Evolutionary conservation across 805 yeast genomes (phyloP), one percentile per base, ranked within the genome.

Genomic region (Teunomyces cretensis): DNA sequence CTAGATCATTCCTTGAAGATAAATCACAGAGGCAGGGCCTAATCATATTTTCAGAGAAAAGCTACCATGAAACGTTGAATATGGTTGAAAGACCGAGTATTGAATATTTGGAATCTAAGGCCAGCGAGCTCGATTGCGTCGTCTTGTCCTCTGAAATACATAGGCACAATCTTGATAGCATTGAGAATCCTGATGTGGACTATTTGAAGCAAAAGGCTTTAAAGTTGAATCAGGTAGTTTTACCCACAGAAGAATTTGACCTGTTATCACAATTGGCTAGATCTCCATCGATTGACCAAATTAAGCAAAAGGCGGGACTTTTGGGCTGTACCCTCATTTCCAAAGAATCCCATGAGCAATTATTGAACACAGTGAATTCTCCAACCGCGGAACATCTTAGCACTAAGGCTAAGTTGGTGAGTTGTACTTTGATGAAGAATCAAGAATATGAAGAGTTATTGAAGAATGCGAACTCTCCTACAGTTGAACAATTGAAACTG

Each of bases 1-100:
- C 22, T 9, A 15, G 16, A 3, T 43, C 38, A 13, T 39, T 43
- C 22, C 9, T 50, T n/a, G 19, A 16, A 5, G 42, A 39, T 4
- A 43, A 46, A 26, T 50, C 52, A 1, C 11, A 37, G 3, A 35
- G 7, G 5, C 16, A 33, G 6, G 12, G 24, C 13, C n/a, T 33
- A 41, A 46, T 1, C 13, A 41, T 1, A 44, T 65, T 37, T 31
- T 38, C 9, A 26, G 27, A 8, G 6, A 9, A 38, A 19, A 17
- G 33, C n/a, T 40, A 46, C 27, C 56, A 61, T 1, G 28, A 48
- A 11, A 39, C 38, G 6, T 54, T 57, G 15, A 52, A 36, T 14
- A 30, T 48, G 16, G 55, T 46, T 3, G 37, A 56, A 14, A 36
- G 43, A 7, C 72, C 73, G 9, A 52, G 50, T 11, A 36, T 56